Conservation (phyloP, 768 basidiomycete species). For the Mycena capillaripes region DNA sequence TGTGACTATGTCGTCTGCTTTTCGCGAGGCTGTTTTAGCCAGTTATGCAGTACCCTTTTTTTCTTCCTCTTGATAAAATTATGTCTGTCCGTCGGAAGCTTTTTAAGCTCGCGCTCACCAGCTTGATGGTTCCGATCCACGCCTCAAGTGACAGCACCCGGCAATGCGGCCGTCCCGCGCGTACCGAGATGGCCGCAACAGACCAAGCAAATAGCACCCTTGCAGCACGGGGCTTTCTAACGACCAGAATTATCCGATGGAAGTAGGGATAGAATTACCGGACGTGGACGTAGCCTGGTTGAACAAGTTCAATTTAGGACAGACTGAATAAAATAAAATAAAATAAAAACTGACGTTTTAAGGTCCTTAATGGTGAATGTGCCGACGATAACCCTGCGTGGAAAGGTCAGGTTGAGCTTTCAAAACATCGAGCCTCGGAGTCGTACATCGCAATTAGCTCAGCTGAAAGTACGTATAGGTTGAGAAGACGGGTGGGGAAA, state of each 20-base stretch:
- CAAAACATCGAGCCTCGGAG: neutral
- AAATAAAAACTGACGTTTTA: neutral
- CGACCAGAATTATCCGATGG: neutral
- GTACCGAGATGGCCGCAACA: neutral
- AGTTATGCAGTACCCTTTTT: slow-evolving; percentile 18
- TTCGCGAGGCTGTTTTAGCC: slow-evolving; percentile 18
- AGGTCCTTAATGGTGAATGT: neutral
- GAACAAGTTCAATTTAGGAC: neutral
- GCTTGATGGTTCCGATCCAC: neutral
- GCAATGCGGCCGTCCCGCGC: neutral
- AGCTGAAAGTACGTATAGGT: neutral
- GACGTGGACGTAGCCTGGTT: slow-evolving; percentile 12
- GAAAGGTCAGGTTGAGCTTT: neutral
- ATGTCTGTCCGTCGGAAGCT: slow-evolving; percentile 16
- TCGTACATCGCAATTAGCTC: slow-evolving; percentile 20
- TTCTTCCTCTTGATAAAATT: slow-evolving; percentile 23
- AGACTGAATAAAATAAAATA: neutral
- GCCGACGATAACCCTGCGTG: slow-evolving; percentile 11
- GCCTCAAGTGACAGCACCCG: neutral
- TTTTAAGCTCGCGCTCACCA: neutral
- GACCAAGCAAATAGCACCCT: slow-evolving; percentile 23
- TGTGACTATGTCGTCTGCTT: slow-evolving; percentile 26
- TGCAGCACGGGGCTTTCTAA: slow-evolving; percentile 4
- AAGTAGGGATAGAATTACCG: neutral
- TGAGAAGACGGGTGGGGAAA: neutral